Evolutionary conservation across 306 rosid genomes (phyloP).

Genomic region (Hylodesmum podocarpum): DNA sequence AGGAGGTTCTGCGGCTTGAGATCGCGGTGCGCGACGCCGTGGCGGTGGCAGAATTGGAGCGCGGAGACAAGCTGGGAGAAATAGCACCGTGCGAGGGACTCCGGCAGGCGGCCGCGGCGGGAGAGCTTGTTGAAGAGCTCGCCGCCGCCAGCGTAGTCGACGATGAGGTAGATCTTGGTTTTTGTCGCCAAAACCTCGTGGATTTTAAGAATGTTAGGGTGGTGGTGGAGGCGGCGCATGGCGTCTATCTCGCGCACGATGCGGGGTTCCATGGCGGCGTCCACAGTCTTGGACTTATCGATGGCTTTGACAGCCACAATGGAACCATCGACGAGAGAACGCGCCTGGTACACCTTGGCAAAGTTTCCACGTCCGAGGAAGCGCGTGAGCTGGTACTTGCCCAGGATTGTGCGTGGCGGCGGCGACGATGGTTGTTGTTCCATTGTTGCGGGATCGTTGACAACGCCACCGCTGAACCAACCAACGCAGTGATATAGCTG

Average conservation of each 20-base stretch:
- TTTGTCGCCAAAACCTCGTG: constrained; percentile 87
- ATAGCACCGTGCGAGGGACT: constrained; percentile 56
- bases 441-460: constrained; percentile 24
- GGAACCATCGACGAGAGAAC: constrained; percentile 47
- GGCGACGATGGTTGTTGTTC: constrained; percentile 32
- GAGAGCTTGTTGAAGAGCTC: constrained; percentile 67
- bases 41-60: constrained; percentile 65
- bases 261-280: constrained; percentile 68
- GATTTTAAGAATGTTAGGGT: constrained; percentile 67
- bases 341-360: constrained; percentile 83
- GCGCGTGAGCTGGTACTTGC: constrained; percentile 60
- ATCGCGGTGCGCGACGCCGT: constrained; percentile 88
- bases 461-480: constrained; percentile 13
- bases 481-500: neutral
- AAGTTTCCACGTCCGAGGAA: constrained; percentile 87
- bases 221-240: constrained; percentile 87
- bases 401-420: constrained; percentile 46
- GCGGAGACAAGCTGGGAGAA: constrained; percentile 85
- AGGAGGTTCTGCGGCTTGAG: constrained; percentile 90
- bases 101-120: constrained; percentile 50
- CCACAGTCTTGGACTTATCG: constrained; percentile 64
- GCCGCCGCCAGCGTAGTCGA: constrained; percentile 85
- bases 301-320: constrained; percentile 77
- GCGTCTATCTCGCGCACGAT: constrained; percentile 77
- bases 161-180: constrained; percentile 76